A percentile compares a stretch with the other conserved stretches of the same genome.
Conservation (phyloP, 1,139 yeast genomes). For the Saccharomyces hybrid region DNA sequence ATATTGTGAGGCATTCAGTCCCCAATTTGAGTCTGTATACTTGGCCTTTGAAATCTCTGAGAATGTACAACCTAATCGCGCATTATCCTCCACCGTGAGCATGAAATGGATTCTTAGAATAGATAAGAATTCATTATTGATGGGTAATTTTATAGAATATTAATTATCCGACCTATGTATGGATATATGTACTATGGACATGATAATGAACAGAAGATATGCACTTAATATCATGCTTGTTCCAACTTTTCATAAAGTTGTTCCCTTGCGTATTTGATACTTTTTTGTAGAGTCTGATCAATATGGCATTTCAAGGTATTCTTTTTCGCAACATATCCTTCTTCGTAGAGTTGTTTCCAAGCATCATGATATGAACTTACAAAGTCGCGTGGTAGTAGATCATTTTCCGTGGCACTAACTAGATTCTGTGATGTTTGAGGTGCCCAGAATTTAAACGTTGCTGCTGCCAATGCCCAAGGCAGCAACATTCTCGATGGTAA, state of each 20-base stretch:
- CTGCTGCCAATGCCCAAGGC: constrained; percentile 21
- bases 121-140: neutral
- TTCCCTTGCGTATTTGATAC: constrained; percentile 10
- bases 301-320: constrained; percentile 4
- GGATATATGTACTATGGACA: constrained; percentile 1
- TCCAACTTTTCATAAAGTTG: constrained; percentile 7
- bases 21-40: too few species aligned
- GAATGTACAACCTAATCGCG: neutral
- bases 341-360: constrained; percentile 11
- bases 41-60: too few species aligned
- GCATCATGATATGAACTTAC: constrained; percentile 12
- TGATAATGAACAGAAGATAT: neutral
- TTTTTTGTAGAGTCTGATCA: constrained; percentile 10
- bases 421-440: constrained; percentile 22
- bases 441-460: constrained; percentile 15
- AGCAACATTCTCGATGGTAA: constrained; percentile 22
- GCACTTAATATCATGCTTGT: constrained; percentile 2
- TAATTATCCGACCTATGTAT: neutral
- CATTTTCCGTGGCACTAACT: constrained; percentile 12
- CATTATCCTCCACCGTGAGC: neutral
- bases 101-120: neutral
- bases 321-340: constrained; percentile 13
- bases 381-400: constrained; percentile 17
- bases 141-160: constrained; percentile 2
- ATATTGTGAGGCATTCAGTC: too few species aligned